A percentile compares a stretch with the other conserved stretches of the same genome.
Conservation (phyloP, 495 filamentous ascomycete genomes). For the Pyronema omphalodes region DNA sequence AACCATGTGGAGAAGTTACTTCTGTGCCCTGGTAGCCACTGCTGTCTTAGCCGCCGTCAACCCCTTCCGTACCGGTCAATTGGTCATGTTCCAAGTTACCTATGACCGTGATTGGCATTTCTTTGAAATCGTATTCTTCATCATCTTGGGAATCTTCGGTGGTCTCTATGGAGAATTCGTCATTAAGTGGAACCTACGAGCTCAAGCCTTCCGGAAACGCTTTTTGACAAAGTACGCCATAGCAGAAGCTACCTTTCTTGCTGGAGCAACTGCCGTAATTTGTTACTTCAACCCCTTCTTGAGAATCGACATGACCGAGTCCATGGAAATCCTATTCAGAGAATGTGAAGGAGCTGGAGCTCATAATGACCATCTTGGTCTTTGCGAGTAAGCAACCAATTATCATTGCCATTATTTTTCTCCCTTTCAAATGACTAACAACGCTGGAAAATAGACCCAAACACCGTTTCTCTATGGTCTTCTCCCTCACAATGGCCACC, state of each 20-base stretch:
- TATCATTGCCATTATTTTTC: neutral
- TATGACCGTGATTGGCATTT: constrained; percentile 97
- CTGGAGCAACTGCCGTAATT: constrained; percentile 64
- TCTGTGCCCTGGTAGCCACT: constrained; percentile 91
- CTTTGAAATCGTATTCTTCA: constrained; percentile 86
- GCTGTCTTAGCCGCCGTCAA: constrained; percentile 91
- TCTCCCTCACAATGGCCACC: constrained; percentile 65
- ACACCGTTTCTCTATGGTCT: constrained; percentile 52
- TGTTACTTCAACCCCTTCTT: constrained; percentile 95
- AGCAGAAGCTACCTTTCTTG: constrained; percentile 71
- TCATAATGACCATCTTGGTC: constrained; percentile 64
- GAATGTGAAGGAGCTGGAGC: constrained; percentile 72
- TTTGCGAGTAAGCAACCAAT: constrained; percentile 46
- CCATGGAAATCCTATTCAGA: constrained; percentile 91
- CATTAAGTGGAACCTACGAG: constrained; percentile 92
- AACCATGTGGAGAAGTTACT: constrained; percentile 95
- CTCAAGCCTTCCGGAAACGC: constrained; percentile 85
- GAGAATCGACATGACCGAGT: constrained; percentile 96
- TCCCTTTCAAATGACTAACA: neutral
- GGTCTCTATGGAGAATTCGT: constrained; percentile 93
- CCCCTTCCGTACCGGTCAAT: constrained; percentile 89
- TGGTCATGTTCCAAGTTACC: constrained; percentile 97
- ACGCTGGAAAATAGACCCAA: neutral
- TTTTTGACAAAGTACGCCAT: constrained; percentile 74
- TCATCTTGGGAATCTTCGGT: constrained; percentile 80